Conservation (phyloP, 1,284 basidiomycete species). For the Malassezia slooffiae region DNA sequence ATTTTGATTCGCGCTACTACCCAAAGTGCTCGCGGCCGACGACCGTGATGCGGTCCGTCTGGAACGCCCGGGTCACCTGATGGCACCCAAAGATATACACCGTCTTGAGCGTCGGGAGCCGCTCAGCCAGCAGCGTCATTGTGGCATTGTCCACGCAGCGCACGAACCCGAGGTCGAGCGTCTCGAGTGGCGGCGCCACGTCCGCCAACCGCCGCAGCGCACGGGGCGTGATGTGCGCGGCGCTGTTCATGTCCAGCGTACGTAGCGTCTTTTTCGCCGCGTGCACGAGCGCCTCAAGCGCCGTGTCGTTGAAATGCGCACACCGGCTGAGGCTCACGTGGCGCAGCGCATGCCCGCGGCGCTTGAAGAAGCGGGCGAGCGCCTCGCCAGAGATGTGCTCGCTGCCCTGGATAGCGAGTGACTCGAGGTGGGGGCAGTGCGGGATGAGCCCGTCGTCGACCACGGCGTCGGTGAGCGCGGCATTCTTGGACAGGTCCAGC, state of each 20-base stretch:
- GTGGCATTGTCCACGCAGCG: slow-evolving; percentile 71
- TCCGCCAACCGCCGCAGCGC: slow-evolving; percentile 52
- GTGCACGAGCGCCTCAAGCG: slow-evolving; percentile 55
- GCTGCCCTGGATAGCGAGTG: slow-evolving; percentile 48
- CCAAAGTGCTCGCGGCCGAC: slow-evolving; percentile 19
- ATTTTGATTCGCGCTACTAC: too few relatives aligned
- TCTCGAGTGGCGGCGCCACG: slow-evolving; percentile 49
- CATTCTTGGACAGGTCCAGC: slow-evolving; percentile 59
- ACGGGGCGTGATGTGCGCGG: slow-evolving; percentile 55
- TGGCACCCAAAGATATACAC: slow-evolving; percentile 47
- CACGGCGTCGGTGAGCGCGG: slow-evolving; percentile 54
- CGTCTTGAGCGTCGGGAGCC: slow-evolving; percentile 24
- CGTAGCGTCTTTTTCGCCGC: slow-evolving; percentile 50
- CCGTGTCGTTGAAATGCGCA: slow-evolving; percentile 52
- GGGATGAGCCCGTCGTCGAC: slow-evolving; percentile 57
- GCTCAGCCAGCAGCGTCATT: slow-evolving; percentile 57
- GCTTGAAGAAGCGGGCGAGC: slow-evolving; percentile 1
- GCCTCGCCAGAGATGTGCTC: slow-evolving; percentile 5
- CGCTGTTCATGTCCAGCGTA: slow-evolving; percentile 54
- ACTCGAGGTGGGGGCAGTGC: slow-evolving; percentile 53
- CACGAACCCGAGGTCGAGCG: slow-evolving; percentile 77
- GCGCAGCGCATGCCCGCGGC: slow-evolving; percentile 42
- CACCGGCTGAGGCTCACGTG: slow-evolving; percentile 39
- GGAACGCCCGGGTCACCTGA: slow-evolving; percentile 4
- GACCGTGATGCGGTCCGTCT: slow-evolving; percentile 22